Conservation (phyloP, 768 basidiomycete species). For the Gyrodon lividus region DNA sequence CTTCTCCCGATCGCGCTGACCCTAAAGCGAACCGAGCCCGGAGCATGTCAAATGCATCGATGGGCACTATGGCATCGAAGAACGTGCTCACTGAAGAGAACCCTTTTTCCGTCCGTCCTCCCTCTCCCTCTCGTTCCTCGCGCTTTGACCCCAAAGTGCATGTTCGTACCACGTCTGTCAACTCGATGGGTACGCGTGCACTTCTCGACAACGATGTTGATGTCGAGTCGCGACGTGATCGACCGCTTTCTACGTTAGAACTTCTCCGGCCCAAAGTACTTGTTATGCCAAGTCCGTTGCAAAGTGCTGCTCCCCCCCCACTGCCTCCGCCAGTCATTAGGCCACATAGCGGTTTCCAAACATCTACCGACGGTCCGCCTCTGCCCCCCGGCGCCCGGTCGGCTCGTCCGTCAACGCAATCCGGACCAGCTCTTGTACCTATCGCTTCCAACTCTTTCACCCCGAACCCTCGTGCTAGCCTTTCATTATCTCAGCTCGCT, state of each 20-base stretch:
- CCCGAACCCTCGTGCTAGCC: conserved; percentile 70
- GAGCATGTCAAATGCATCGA: conserved; percentile 46
- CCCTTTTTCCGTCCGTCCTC: conserved; percentile 67
- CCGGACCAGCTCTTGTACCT: conserved; percentile 37
- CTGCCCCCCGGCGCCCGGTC: conserved; percentile 73
- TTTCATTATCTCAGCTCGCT: conserved; percentile 78
- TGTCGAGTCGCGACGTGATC: conserved; percentile 40
- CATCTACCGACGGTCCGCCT: conserved; percentile 70
- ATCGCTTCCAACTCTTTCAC: conserved; percentile 65
- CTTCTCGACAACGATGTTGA: conserved; percentile 54
- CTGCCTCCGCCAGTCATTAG: conserved; percentile 34
- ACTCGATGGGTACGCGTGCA: conserved; percentile 64
- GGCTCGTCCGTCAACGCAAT: conserved; percentile 44
- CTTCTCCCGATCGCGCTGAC: conserved; percentile 40
- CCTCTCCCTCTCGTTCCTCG: conserved; percentile 59
- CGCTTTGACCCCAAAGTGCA: conserved; percentile 83
- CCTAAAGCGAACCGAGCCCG: conserved; percentile 39
- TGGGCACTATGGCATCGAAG: conserved; percentile 37
- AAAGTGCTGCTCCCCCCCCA: conserved; percentile 40
- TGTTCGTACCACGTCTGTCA: conserved; percentile 60
- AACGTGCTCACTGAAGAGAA: conserved; percentile 47
- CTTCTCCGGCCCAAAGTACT: conserved; percentile 88
- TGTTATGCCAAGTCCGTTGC: conserved; percentile 90
- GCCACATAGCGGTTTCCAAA: conserved; percentile 58
- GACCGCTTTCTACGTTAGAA: conserved; percentile 71